Evolutionary conservation across 805 yeast species (phyloP).

Genomic region (Wickerhamiella musiphila): DNA sequence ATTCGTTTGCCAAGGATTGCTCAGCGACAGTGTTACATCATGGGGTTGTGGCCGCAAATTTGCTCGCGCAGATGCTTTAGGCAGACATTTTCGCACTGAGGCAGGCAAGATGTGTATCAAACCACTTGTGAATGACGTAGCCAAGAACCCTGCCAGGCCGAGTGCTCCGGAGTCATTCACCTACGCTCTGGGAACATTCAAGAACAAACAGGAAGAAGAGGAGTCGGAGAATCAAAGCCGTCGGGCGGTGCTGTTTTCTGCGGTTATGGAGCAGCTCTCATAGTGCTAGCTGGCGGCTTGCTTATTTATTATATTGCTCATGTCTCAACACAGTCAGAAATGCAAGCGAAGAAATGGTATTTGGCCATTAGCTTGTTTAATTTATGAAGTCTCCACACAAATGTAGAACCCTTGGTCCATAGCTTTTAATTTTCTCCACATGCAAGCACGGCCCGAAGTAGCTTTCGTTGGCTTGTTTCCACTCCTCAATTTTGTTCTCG

Average conservation of each 20-base stretch:
- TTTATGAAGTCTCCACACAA: constrained; percentile 33
- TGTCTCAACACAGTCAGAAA: too few species aligned
- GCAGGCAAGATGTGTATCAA: constrained; percentile 53
- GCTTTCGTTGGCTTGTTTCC: constrained; percentile 15
- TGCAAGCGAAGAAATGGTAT: too few species aligned
- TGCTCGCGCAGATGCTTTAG: constrained; percentile 63
- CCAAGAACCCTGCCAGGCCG: constrained; percentile 7
- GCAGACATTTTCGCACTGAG: constrained; percentile 60
- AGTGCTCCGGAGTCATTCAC: constrained; percentile 15
- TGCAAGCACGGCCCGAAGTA: constrained; percentile 21
- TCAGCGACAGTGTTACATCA: constrained; percentile 36
- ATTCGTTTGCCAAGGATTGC: constrained; percentile 46
- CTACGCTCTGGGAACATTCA: background rate
- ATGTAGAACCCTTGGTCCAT: constrained; percentile 80
- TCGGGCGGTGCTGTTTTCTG: constrained; percentile 15
- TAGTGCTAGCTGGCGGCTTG: background rate
- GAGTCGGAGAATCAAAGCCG: constrained; percentile 12
- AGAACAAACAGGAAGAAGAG: background rate
- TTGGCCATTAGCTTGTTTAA: background rate
- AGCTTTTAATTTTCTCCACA: constrained; percentile 57
- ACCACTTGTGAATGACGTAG: constrained; percentile 40
- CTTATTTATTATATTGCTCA: too few species aligned
- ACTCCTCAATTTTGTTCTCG: constrained; percentile 23
- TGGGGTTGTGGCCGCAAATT: constrained; percentile 69
- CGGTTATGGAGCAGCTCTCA: constrained; percentile 13